These are phyloP conservation scores for Gaertneriomyces sp. DNA, from an alignment of 192 early-diverging fungal species.

Conservation along the genomic window DNA sequence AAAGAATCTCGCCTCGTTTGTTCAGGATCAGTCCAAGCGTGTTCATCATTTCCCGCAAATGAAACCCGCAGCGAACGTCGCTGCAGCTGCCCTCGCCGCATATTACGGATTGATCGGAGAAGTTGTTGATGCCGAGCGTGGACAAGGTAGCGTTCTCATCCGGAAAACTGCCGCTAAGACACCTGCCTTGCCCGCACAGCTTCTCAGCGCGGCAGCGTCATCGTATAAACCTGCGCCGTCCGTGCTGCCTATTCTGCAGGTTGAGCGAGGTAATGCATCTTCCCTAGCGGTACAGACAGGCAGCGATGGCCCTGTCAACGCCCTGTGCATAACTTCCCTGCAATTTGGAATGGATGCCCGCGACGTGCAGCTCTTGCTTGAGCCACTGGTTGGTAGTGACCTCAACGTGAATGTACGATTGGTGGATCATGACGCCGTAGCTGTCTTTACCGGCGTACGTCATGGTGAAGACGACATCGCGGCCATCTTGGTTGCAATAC, in stretches of 20 bases:
- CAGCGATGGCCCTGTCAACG: conserved; percentile 1
- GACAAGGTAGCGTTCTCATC: conserved; percentile 59
- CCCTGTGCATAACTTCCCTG: conserved; percentile 12
- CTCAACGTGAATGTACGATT: background rate
- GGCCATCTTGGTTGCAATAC: conserved; percentile 5
- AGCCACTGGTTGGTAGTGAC: conserved; percentile 24
- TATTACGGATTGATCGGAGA: conserved; percentile 70
- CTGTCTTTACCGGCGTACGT: conserved; percentile 4
- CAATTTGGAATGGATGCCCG: conserved; percentile 27
- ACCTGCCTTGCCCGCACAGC: conserved; percentile 23
- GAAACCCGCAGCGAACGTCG: conserved; percentile 60
- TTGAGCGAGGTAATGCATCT: too few species aligned
- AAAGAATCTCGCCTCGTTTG: conserved; percentile 59
- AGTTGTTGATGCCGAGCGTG: conserved; percentile 71
- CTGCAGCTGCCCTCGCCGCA: conserved; percentile 64
- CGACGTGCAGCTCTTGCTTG: conserved; percentile 29
- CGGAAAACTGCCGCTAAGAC: conserved; percentile 38
- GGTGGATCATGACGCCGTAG: conserved; percentile 9
- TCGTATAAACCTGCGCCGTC: too few species aligned
- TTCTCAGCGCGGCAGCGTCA: conserved; percentile 12
- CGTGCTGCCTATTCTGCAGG: too few species aligned
- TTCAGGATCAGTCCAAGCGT: conserved; percentile 50
- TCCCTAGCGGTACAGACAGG: too few species aligned
- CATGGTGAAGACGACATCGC: conserved; percentile 8
- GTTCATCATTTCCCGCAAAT: conserved; percentile 66